These are phyloP conservation scores for Cytospora piceicola DNA, from an alignment of 2,329 filamentous ascomycete genomes.

Conservation along the genomic window DNA sequence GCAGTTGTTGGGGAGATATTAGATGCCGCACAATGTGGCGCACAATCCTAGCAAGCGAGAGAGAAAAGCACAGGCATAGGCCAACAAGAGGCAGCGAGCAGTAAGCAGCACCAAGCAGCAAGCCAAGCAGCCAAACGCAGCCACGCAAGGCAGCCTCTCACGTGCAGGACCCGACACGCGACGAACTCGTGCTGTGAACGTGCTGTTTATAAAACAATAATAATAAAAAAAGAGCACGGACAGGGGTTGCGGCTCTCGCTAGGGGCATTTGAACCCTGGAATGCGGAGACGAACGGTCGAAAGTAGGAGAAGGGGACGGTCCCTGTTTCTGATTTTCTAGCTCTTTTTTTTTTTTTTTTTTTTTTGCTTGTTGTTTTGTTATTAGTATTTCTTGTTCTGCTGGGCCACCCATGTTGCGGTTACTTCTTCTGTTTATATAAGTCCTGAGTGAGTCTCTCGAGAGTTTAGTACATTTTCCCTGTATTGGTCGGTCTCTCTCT, in stretches of 20 bases:
- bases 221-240: background rate
- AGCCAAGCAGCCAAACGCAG: constrained; percentile 6
- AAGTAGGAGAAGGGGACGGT: background rate
- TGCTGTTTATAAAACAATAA: too few species aligned
- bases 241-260: constrained; percentile 3
- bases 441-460: too few species aligned
- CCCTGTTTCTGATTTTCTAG: background rate
- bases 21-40: too few species aligned
- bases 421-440: background rate
- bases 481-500: background rate
- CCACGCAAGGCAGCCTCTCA: constrained; percentile 3
- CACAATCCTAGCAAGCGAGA: too few species aligned
- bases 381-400: background rate
- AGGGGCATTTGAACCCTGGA: background rate
- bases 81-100: too few species aligned
- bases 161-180: constrained; percentile 23
- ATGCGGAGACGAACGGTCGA: background rate
- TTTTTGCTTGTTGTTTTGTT: background rate
- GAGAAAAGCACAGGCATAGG: too few species aligned
- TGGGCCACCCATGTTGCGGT: background rate
- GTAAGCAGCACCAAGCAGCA: too few species aligned
- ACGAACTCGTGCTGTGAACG: constrained; percentile 20
- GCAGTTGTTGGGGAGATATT: background rate
- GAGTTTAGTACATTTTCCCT: too few species aligned
- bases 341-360: too few species aligned